Conservation (phyloP, 306 rosid species). For the Lithocarpus polystachyus region DNA sequence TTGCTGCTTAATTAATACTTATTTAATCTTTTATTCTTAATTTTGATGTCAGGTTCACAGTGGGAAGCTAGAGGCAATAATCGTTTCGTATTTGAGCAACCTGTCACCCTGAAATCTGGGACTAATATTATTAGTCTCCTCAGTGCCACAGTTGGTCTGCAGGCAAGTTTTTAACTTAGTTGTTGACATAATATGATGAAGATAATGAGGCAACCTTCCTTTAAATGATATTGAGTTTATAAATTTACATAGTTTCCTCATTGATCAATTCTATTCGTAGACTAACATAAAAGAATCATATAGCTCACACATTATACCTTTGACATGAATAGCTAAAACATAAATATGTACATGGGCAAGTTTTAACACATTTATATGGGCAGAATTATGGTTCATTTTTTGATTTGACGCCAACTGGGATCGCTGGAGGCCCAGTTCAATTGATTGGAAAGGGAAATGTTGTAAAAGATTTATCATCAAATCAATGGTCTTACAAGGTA, state of each 20-base stretch:
- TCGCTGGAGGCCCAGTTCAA: slow-evolving; percentile 35
- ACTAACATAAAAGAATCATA: too few species aligned
- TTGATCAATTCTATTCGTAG: too few species aligned
- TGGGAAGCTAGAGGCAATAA: slow-evolving; percentile 32
- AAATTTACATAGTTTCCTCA: too few species aligned
- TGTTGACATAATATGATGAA: too few species aligned
- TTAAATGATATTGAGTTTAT: too few species aligned
- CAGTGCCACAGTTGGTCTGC: slow-evolving; percentile 48
- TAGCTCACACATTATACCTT: too few species aligned
- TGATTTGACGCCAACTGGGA: slow-evolving; percentile 34
- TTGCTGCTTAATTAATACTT: not conserved
- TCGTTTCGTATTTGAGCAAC: slow-evolving; percentile 31
- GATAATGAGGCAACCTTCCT: too few species aligned
- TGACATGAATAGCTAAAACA: too few species aligned
- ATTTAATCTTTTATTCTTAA: not conserved
- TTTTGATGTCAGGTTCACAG: slow-evolving; percentile 31
- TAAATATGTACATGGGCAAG: too few species aligned
- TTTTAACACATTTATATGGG: not conserved
- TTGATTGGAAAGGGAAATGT: slow-evolving; percentile 39
- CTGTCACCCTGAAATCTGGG: slow-evolving; percentile 35
- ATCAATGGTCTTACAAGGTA: slow-evolving; percentile 45
- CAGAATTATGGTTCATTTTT: slow-evolving; percentile 41
- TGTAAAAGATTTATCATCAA: slow-evolving; percentile 33
- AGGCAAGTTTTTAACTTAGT: slow-evolving; percentile 12
- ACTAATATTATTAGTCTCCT: slow-evolving; percentile 40